Percentiles rank a stretch among this genome's conserved stretches.
Conservation (phyloP, 1,139 yeast genomes). For the Chernovozyma sophiae-reginae region DNA sequence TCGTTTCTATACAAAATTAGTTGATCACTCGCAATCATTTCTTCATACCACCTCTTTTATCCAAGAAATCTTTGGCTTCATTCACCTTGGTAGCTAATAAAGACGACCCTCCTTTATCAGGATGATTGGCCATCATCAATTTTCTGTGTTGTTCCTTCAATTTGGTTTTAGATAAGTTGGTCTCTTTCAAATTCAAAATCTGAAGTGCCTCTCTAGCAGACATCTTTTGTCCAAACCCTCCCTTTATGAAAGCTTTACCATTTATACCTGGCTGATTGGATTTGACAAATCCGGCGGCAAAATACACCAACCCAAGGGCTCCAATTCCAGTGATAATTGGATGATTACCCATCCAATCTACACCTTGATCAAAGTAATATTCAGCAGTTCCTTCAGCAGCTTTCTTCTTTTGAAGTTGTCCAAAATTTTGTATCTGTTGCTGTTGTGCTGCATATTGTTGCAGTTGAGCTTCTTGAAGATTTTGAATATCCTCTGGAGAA, state of each 20-base stretch:
- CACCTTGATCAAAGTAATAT: conserved; percentile 63
- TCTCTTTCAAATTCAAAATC: conserved; percentile 79
- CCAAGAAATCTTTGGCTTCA: conserved; percentile 93
- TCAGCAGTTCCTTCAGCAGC: conserved; percentile 53
- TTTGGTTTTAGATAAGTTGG: conserved; percentile 67
- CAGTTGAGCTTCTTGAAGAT: conserved; percentile 13
- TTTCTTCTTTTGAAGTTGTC: conserved; percentile 38
- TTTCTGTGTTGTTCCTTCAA: conserved; percentile 86
- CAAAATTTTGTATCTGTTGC: conserved; percentile 29
- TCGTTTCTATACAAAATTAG: too few relatives aligned
- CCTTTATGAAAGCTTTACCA: conserved; percentile 71
- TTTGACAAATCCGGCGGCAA: conserved; percentile 66
- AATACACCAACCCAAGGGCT: conserved; percentile 59
- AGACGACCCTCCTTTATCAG: conserved; percentile 97
- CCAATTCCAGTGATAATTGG: conserved; percentile 76
- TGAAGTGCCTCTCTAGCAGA: conserved; percentile 85
- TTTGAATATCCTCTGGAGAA: conserved; percentile 9
- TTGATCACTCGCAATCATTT: too few relatives aligned
- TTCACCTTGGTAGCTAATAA: conserved; percentile 93
- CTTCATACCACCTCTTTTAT: conserved; percentile 69
- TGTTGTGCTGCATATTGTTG: conserved; percentile 13
- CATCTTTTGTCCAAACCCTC: conserved; percentile 91
- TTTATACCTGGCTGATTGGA: conserved; percentile 68
- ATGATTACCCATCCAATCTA: conserved; percentile 66
- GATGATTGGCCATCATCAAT: conserved; percentile 72